These are phyloP conservation scores for Penicillium sp. DNA, from an alignment of 2,329 filamentous ascomycete species.

Conservation along the genomic window DNA sequence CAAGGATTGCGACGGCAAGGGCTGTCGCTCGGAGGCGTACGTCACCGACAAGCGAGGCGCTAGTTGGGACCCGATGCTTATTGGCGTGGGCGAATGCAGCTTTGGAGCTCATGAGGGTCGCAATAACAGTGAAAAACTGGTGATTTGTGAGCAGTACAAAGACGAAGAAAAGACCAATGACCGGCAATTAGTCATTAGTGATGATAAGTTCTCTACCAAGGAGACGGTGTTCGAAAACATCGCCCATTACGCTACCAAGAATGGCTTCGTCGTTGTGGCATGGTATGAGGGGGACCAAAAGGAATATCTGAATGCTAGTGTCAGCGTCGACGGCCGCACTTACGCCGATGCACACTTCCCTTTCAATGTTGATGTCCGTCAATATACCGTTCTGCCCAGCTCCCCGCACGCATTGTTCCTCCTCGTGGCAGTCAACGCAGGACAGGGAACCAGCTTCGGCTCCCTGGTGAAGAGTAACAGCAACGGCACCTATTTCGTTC, in stretches of 20 bases:
- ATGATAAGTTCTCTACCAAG: conserved; percentile 71
- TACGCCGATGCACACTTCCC: conserved; percentile 88
- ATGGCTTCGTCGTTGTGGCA: conserved; percentile 91
- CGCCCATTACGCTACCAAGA: conserved; percentile 88
- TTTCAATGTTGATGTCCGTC: conserved; percentile 72
- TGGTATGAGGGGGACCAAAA: conserved; percentile 61
- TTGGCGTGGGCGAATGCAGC: conserved; percentile 77
- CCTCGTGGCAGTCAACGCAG: conserved; percentile 77
- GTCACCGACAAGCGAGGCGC: conserved; percentile 74
- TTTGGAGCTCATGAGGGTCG: conserved; percentile 70
- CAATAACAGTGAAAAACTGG: conserved; percentile 61
- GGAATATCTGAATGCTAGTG: conserved; percentile 70
- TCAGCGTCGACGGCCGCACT: conserved; percentile 77
- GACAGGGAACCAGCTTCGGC: conserved; percentile 67
- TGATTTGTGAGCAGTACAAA: conserved; percentile 63
- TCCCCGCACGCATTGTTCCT: conserved; percentile 92
- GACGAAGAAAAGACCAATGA: conserved; percentile 63
- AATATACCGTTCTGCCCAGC: conserved; percentile 92
- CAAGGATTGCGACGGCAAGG: conserved; percentile 62
- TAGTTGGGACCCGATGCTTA: conserved; percentile 72
- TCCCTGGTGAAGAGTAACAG: conserved; percentile 97
- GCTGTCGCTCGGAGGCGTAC: conserved; percentile 73
- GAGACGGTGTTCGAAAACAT: conserved; percentile 68
- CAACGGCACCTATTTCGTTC: conserved; percentile 91
- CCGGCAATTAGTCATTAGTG: conserved; percentile 70